Evolutionary conservation across 108 stramenopile genomes (phyloP), one percentile per base, ranked within the genome.

Genomic region (Nannochloropsis gaditana): DNA sequence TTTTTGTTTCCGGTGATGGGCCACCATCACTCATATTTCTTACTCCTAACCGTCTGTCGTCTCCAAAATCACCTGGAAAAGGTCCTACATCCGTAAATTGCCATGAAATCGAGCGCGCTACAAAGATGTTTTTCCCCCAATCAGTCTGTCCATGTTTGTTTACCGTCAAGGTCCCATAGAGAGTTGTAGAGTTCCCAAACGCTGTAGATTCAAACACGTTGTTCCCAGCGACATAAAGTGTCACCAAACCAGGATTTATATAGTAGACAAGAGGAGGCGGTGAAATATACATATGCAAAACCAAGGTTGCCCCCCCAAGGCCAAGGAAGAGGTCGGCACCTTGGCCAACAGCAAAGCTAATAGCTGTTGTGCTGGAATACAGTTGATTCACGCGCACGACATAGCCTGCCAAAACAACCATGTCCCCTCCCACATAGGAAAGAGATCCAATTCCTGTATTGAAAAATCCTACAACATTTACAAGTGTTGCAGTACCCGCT

Each of bases 341-440:
- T n/a, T 73, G 59, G 4, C 59, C 59, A 15, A n/a, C 2, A 73
- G 59, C n/a, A 73, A 73, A 73, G 4, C 19, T 2, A n/a, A 73
- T 73, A 2, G 59, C 59, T 15, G 2, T 4, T 19, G 59, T 73
- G 59, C 59, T 73, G 59, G n/a, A 19, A n/a, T 73, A 73, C 15
- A 73, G 59, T n/a, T 73, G 59, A n/a, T 73, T 73, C 19, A 73
- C 59, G 59, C 59, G 59, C 59, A n/a, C n/a, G 2, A 73, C 19
- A n/a, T 73, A 73, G 19, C 59, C 59, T n/a, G 59, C 59, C 59
- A 73, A 73, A n/a, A 73, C n/a, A 4, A n/a, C 59, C 59, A 5
- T 73, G 59, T 73, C 59, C 59, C 59, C 59, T 15, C 59, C 59
- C n/a, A n/a, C 59, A 73, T 73, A 73, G n/a, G n/a, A 15, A 73